Percentiles rank a stretch among this genome's conserved stretches.
Conservation (phyloP, 306 rosid species). For the Medicago ruthenica region DNA sequence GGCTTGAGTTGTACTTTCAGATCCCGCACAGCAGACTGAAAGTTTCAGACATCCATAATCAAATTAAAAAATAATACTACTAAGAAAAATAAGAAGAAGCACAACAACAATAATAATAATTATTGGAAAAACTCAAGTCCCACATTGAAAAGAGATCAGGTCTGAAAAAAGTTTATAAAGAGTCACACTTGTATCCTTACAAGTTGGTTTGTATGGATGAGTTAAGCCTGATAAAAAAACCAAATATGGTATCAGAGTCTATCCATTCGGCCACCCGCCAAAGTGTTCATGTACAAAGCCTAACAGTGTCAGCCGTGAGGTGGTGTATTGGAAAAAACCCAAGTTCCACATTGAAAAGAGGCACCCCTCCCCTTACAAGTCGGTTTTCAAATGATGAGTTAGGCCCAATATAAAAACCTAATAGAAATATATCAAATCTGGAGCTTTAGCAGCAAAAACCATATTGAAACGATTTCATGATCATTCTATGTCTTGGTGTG, state of each 20-base stretch:
- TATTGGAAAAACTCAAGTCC: not conserved
- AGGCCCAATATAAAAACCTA: constrained; percentile 3
- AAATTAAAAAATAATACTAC: constrained; percentile 8
- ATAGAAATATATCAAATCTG: constrained; percentile 12
- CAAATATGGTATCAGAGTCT: not conserved
- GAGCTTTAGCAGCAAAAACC: constrained; percentile 30
- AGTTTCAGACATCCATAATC: constrained; percentile 36
- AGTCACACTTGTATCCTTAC: not conserved
- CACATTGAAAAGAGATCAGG: not conserved
- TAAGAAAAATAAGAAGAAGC: not conserved
- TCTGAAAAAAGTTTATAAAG: not conserved
- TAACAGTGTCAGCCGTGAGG: not conserved
- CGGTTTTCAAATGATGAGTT: not conserved
- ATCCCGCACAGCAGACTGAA: constrained; percentile 90
- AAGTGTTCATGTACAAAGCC: not conserved
- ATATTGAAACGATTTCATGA: constrained; percentile 6
- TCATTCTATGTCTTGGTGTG: constrained; percentile 14
- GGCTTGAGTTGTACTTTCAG: constrained; percentile 93
- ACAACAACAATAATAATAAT: constrained; percentile 16
- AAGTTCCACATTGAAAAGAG: not conserved
- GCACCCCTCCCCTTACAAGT: not conserved
- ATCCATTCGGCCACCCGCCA: not conserved
- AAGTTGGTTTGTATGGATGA: constrained; percentile 3
- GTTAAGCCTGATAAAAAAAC: not conserved
- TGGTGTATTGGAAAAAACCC: not conserved